phyloP scores from a whole-genome alignment of 2,329 filamentous ascomycete species.

The Paecilomyces sp. region DNA sequence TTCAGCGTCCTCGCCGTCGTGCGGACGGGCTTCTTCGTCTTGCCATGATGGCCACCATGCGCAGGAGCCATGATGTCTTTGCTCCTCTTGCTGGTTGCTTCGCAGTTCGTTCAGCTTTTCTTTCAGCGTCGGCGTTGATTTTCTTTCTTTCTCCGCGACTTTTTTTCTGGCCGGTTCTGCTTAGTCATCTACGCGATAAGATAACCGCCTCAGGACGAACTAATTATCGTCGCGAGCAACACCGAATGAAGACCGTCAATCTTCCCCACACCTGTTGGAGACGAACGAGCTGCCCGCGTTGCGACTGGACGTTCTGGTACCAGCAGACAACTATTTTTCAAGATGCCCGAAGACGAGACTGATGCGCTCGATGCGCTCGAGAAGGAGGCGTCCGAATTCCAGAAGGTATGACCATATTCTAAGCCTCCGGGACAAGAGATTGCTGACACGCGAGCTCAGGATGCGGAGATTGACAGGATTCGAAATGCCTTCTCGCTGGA shows the following conservation, averaged over 20 bases:
- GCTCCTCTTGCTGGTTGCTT: background rate
- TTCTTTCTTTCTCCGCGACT: conserved; percentile 7
- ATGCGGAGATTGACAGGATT: conserved; percentile 93
- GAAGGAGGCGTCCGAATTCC: conserved; percentile 79
- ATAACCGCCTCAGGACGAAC: background rate
- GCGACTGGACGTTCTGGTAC: background rate
- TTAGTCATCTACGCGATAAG: conserved; percentile 32
- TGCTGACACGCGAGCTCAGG: conserved; percentile 45
- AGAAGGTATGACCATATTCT: conserved; percentile 55
- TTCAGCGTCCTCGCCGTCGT: conserved; percentile 29
- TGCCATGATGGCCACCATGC: conserved; percentile 18
- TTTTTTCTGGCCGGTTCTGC: conserved; percentile 21
- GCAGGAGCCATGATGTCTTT: conserved; percentile 25
- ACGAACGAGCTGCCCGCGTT: background rate
- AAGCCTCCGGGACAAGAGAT: conserved; percentile 1
- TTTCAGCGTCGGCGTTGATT: background rate
- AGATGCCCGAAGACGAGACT: conserved; percentile 56
- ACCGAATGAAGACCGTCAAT: background rate
- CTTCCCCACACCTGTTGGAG: background rate
- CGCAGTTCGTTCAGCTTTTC: background rate
- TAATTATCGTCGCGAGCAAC: background rate
- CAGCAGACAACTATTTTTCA: background rate
- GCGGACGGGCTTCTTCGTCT: conserved; percentile 19
- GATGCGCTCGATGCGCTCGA: conserved; percentile 77
- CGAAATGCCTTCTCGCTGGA: conserved; percentile 79